A percentile compares a stretch with the other conserved stretches of the same genome.
phyloP scores from a whole-genome alignment of 1,284 basidiomycete genomes.

The Psilocybe mexicana region DNA sequence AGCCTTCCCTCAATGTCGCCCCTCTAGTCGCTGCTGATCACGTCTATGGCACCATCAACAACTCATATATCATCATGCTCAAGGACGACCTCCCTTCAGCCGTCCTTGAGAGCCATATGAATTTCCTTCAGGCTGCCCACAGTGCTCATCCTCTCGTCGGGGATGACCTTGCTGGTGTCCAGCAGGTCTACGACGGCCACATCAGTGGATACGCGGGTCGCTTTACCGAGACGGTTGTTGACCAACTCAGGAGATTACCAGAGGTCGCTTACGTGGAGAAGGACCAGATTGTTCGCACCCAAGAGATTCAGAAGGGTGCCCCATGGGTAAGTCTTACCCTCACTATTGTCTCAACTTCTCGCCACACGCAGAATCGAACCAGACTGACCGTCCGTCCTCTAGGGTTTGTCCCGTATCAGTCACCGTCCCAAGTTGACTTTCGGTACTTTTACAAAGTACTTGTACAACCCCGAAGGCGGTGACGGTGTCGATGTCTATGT shows the following conservation, averaged over 20 bases:
- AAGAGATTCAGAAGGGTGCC: conserved; percentile 73
- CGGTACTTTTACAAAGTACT: conserved; percentile 86
- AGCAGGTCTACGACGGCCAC: conserved; percentile 72
- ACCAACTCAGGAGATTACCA: conserved; percentile 82
- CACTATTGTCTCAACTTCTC: neutral
- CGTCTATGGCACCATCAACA: conserved; percentile 74
- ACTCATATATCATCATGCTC: conserved; percentile 90
- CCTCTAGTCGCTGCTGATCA: conserved; percentile 56
- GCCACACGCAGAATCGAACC: conserved; percentile 7
- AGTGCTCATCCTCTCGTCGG: conserved; percentile 49
- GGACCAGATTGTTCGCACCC: conserved; percentile 86
- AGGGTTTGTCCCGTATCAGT: conserved; percentile 95
- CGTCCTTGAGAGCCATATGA: conserved; percentile 73
- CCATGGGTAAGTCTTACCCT: conserved; percentile 77
- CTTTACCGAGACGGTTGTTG: conserved; percentile 76
- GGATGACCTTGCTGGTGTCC: conserved; percentile 55
- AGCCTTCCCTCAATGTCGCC: conserved; percentile 52
- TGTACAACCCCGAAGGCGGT: conserved; percentile 76
- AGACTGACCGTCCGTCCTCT: conserved; percentile 5
- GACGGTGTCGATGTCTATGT: conserved; percentile 91
- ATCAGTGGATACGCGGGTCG: conserved; percentile 85
- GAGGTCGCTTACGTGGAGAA: conserved; percentile 93
- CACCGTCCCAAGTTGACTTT: conserved; percentile 83
- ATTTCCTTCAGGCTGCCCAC: conserved; percentile 65
- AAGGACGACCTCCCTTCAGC: conserved; percentile 65